Evolutionary conservation across 1,139 yeast species (phyloP), one percentile per base, ranked within the genome.

Genomic region (Candida neerlandica): DNA sequence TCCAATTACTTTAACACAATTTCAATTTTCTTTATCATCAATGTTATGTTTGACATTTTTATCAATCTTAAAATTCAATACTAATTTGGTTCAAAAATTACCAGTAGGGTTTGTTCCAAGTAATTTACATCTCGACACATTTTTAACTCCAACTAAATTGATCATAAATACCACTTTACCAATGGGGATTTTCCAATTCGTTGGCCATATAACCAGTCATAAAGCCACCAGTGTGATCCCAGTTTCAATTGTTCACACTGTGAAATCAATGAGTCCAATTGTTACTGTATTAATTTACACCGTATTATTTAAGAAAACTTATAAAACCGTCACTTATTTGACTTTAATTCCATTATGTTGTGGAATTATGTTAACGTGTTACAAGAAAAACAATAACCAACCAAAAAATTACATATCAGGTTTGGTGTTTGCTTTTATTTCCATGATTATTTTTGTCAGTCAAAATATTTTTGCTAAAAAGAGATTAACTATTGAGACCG

Each of bases 401-500:
- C n/a, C 38, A 33, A 59, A 57, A 15, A 48, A 51, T 51, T 58
- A 84, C 62, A 65, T 80, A 39, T 65, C 74, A 43, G 97, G 98
- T 0, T 72, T 91, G 48, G 40, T 80, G 12, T 89, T 82, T 67
- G 96, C 97, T 1, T 82, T 89, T 52, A 59, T 86, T 33, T 89
- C 96, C 15, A 88, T 92, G 84, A 62, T 89, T 42, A 89, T 91
- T 46, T 92, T 92, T 70, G 98, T 92, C 15, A 77, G 90, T 14
- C 98, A 92, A 64, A 92, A 92, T 67, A 89, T 92, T 58, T 91
- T 89, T 70, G 94, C 97, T 45, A 92, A 92, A 66, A 84, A 82
- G 57, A 81, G 90, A 51, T 72, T 92, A 50, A 89, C 97, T 3
- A 58, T 64, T 43, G 70, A 65, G 32, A 43, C 47, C 27, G 32